phyloP scores from a whole-genome alignment of 1,139 yeast species.

The Lodderomyces elongisporus region DNA sequence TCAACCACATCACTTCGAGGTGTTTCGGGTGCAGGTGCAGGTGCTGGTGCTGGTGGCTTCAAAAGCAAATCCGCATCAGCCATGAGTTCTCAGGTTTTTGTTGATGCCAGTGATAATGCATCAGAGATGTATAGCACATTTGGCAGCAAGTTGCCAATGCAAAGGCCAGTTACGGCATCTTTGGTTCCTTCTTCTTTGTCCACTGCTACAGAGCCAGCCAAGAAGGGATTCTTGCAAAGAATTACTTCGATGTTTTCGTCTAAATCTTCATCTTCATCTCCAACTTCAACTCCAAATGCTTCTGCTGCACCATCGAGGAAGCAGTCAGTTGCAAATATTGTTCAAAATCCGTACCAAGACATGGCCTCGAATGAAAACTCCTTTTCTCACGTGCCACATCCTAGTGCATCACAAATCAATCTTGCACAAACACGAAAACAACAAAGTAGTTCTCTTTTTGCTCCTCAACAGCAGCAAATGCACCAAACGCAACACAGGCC shows the following conservation, averaged over 20 bases:
- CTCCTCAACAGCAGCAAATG: not conserved
- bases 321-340: not conserved
- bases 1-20: constrained; percentile 7
- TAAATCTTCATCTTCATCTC: constrained; percentile 3
- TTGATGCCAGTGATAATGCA: constrained; percentile 5
- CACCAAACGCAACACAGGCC: constrained; percentile 2
- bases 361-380: too few relatives aligned
- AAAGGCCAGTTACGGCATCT: not conserved
- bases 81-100: constrained; percentile 3
- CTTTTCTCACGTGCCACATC: not conserved
- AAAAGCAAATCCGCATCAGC: constrained; percentile 4
- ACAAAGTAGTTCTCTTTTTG: not conserved
- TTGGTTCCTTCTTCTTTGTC: not conserved
- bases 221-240: constrained; percentile 3
- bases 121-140: constrained; percentile 1
- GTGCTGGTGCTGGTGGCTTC: constrained; percentile 8
- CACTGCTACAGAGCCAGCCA: not conserved
- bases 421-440: not conserved
- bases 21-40: constrained; percentile 6
- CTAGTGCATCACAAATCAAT: not conserved
- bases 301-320: constrained; percentile 1
- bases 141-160: constrained; percentile 1
- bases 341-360: too few relatives aligned
- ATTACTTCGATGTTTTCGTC: constrained; percentile 4
- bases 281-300: constrained; percentile 1